Evolutionary conservation across 495 filamentous ascomycete genomes (phyloP).

Genomic region (Trypethelium eluteriae): DNA sequence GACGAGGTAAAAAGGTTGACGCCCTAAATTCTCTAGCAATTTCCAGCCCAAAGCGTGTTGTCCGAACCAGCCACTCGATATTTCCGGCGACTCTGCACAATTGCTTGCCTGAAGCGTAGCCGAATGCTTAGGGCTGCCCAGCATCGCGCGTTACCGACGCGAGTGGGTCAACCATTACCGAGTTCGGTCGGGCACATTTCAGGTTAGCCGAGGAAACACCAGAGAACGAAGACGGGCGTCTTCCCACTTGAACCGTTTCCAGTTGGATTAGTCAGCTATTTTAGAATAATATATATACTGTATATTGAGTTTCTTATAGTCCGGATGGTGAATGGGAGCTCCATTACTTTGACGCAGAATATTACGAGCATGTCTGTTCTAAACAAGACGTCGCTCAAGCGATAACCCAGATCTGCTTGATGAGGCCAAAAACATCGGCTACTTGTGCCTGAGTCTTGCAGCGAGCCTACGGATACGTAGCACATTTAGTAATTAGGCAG

Average conservation of each 20-base stretch:
- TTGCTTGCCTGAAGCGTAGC: slow-evolving; percentile 12
- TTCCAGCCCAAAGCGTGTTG: slow-evolving; percentile 7
- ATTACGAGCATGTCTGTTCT: no score
- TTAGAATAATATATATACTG: background rate
- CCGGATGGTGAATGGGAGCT: no score
- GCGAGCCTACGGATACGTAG: no score
- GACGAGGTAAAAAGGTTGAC: background rate
- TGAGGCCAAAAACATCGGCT: no score
- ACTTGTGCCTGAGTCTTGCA: no score
- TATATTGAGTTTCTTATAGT: background rate
- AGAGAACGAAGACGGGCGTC: background rate
- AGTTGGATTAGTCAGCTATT: slow-evolving; percentile 8
- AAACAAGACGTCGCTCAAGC: no score
- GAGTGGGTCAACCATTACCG: slow-evolving; percentile 4
- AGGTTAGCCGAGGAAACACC: slow-evolving; percentile 11
- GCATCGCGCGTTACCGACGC: slow-evolving; percentile 10
- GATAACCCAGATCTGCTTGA: no score
- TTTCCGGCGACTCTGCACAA: slow-evolving; percentile 5
- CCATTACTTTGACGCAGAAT: no score
- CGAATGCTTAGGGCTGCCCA: slow-evolving; percentile 8
- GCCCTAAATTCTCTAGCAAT: background rate
- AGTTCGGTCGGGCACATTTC: slow-evolving; percentile 9
- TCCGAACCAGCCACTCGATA: slow-evolving; percentile 11
- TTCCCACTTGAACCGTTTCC: slow-evolving; percentile 12
- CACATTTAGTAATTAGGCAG: no score